Evolutionary conservation across 108 stramenopile species (phyloP).

Genomic region (Cyclotella distinguenda): DNA sequence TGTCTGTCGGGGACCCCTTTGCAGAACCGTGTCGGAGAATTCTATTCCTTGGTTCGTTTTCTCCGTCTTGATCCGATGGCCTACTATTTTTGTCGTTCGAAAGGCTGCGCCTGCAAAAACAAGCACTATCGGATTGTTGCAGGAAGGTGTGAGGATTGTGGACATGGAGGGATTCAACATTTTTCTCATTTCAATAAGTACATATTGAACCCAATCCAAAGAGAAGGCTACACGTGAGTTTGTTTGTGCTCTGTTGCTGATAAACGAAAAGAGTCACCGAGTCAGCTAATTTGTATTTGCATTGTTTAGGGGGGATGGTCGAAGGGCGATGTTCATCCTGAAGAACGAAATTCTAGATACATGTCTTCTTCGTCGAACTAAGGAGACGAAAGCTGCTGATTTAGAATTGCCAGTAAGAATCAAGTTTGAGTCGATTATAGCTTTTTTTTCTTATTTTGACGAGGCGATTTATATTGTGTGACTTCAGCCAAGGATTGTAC

Average conservation of each 20-base stretch:
- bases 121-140: conserved; percentile 87
- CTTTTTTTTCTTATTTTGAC: no score
- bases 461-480: no score
- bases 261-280: neutral
- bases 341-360: conserved; percentile 75
- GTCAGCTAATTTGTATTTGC: conserved; percentile 43
- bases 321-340: conserved; percentile 89
- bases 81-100: conserved; percentile 90
- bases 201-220: conserved; percentile 94
- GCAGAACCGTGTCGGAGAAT: conserved; percentile 98
- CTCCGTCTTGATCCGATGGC: conserved; percentile 95
- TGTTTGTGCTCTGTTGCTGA: no score
- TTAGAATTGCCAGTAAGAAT: conserved; percentile 97
- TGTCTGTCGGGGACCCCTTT: conserved; percentile 95
- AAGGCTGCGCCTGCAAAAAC: conserved; percentile 91
- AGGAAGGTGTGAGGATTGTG: conserved; percentile 87
- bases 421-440: no score
- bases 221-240: conserved; percentile 49
- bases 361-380: conserved; percentile 95
- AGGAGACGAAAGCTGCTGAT: conserved; percentile 91
- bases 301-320: conserved; percentile 78
- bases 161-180: conserved; percentile 90
- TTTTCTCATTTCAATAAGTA: conserved; percentile 93
- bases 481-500: conserved; percentile 80
- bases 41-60: conserved; percentile 95